Conservation (phyloP, 331 rosid genomes). For the Arachis monticola region DNA sequence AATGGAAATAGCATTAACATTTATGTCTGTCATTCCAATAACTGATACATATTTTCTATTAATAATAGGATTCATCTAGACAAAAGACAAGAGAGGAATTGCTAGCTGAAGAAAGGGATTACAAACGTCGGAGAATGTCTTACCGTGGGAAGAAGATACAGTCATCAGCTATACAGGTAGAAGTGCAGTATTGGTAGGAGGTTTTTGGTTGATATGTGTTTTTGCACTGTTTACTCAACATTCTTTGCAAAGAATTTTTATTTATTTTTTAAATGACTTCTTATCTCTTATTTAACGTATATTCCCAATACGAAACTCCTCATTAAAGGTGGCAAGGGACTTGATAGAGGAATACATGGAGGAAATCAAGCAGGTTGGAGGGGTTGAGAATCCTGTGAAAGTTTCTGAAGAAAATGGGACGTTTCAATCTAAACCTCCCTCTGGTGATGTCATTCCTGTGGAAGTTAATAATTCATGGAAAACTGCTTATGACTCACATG, state of each 20-base stretch:
- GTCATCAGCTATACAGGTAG: slow-evolving; percentile 75
- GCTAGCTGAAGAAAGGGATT: slow-evolving; percentile 95
- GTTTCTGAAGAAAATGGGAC: slow-evolving; percentile 48
- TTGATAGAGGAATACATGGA: slow-evolving; percentile 85
- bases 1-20: slow-evolving; percentile 24
- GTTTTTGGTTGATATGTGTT: too few species aligned
- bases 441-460: slow-evolving; percentile 39
- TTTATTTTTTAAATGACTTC: too few species aligned
- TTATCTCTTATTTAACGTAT: slow-evolving; percentile 16
- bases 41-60: slow-evolving; percentile 24
- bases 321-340: slow-evolving; percentile 75
- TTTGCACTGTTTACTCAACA: too few species aligned
- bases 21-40: slow-evolving; percentile 1
- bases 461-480: slow-evolving; percentile 46
- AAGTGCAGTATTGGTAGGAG: too few species aligned
- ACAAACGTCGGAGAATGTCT: slow-evolving; percentile 93
- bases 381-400: slow-evolving; percentile 64
- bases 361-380: slow-evolving; percentile 77
- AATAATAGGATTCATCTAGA: slow-evolving; percentile 61
- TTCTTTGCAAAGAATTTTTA: too few species aligned
- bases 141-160: slow-evolving; percentile 93
- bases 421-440: slow-evolving; percentile 45
- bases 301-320: slow-evolving; percentile 17
- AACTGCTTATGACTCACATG: slow-evolving; percentile 43
- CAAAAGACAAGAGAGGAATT: slow-evolving; percentile 84